Evolutionary conservation across 1,139 yeast species (phyloP), one percentile per base, ranked within the genome.

Genomic region (Hansenula sp.): DNA sequence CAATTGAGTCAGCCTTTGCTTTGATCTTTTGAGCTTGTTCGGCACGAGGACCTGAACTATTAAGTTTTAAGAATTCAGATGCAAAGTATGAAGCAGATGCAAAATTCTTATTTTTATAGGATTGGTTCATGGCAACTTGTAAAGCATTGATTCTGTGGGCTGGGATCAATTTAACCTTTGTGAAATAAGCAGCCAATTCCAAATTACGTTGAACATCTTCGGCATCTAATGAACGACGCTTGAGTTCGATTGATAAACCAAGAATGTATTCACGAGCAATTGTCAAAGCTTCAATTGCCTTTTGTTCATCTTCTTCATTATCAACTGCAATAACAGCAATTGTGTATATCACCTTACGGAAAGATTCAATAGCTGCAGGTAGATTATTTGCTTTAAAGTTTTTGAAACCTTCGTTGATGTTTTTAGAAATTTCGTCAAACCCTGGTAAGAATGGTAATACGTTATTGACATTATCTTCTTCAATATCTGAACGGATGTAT

Each of bases 121-220:
- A 79, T 66, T 87, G 95, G 38, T 86, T 79, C 95, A 92, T 86
- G 31, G 99, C 98, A 45, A 89, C 96, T 61, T 88, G 94, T 55
- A 89, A 73, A 11, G 98, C 97, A 58, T 89, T 83, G 41, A 84
- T 76, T 47, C 82, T 79, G 63, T 94, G 98, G 7, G 83, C 82
- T 35, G 86, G 81, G 52, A 86, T 89, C 53, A 94, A 75, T 52
- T 82, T 77, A 31, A 90, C 82, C 59, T 79, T 79, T 16, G 98
- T 88, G 69, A 94, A 94, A 65, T 90, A 92, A 1, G 97, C 95
- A 6, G 97, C 97, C 52, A 94, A 72, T 63, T 92, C 98, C 57
- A 94, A 73, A 59, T 87, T 89, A 48, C 97, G 82, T 65, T 88
- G 84, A 40, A 82, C 69, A 45, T 88, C 87, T 22, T 69, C 66